phyloP scores from a whole-genome alignment of 2,329 filamentous ascomycete genomes.

The Paracorniculantispora psalliotae region DNA sequence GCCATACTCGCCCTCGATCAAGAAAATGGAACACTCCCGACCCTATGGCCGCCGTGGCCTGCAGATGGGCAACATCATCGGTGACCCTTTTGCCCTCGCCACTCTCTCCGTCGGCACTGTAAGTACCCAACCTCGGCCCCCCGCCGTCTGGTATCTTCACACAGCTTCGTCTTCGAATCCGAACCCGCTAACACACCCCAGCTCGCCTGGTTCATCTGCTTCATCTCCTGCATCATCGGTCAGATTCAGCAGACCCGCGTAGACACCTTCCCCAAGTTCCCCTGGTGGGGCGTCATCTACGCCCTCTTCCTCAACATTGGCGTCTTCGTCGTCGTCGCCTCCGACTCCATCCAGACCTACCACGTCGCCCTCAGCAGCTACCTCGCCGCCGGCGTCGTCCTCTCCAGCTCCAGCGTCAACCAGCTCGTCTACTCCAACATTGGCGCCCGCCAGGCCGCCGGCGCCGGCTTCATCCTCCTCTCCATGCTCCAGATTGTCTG shows the following conservation, averaged over 20 bases:
- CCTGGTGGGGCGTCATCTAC: constrained; percentile 88
- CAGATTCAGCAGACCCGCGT: constrained; percentile 41
- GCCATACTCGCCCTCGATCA: constrained; percentile 65
- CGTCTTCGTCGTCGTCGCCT: constrained; percentile 76
- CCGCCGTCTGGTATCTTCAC: neutral
- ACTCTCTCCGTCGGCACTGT: constrained; percentile 90
- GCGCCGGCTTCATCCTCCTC: constrained; percentile 87
- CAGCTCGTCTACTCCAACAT: constrained; percentile 72
- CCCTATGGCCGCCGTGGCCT: constrained; percentile 56
- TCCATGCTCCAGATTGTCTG: constrained; percentile 92
- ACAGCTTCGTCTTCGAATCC: too few species aligned
- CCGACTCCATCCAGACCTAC: constrained; percentile 80
- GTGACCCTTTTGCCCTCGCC: constrained; percentile 92
- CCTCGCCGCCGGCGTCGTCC: constrained; percentile 73
- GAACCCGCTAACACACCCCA: constrained; percentile 38
- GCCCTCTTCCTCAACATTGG: constrained; percentile 78
- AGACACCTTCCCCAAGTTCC: constrained; percentile 69
- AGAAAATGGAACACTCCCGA: constrained; percentile 73
- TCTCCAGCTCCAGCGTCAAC: constrained; percentile 83
- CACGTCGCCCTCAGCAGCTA: constrained; percentile 89
- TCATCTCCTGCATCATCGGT: constrained; percentile 78
- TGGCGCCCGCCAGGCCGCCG: constrained; percentile 75
- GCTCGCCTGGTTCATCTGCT: constrained; percentile 93
- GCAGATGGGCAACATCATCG: constrained; percentile 82
- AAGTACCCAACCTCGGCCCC: constrained; percentile 36